These are phyloP conservation scores for Colletotrichum tofieldiae DNA, from an alignment of 2,329 filamentous ascomycete species.

Conservation along the genomic window DNA sequence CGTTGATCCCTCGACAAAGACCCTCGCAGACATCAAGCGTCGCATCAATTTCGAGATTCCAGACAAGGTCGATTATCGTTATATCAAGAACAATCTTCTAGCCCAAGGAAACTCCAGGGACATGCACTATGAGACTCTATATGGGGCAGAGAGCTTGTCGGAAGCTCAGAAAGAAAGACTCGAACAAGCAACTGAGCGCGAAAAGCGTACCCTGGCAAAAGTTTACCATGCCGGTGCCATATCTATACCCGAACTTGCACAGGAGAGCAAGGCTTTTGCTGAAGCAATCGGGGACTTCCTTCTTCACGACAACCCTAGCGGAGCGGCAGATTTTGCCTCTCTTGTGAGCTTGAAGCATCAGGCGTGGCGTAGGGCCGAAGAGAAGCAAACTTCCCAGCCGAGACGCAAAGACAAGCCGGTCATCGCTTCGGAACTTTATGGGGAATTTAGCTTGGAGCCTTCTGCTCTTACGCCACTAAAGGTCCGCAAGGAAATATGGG, in stretches of 20 bases:
- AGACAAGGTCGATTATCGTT: accelerated
- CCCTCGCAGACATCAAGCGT: background rate
- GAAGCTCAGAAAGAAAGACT: background rate
- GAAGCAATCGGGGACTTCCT: slow-evolving; percentile 1
- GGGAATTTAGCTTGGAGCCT: background rate
- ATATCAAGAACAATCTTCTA: background rate
- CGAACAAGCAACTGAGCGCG: background rate
- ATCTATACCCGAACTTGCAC: background rate
- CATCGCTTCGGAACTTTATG: background rate
- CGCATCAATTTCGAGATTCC: background rate
- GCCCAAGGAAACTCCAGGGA: background rate
- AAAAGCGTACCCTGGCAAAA: background rate
- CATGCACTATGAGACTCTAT: background rate
- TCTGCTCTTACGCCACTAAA: background rate
- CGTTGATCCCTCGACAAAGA: background rate
- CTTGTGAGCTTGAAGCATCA: background rate
- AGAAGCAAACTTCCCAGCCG: background rate
- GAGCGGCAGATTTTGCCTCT: background rate
- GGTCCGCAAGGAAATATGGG: slow-evolving; percentile 1
- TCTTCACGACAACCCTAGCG: background rate
- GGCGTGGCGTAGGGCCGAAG: background rate
- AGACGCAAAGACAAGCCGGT: background rate
- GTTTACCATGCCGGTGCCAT: background rate
- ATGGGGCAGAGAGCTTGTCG: background rate
- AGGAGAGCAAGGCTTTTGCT: background rate